Evolutionary conservation across 331 rosid species (phyloP).

Genomic region (Dryas integrifolia): DNA sequence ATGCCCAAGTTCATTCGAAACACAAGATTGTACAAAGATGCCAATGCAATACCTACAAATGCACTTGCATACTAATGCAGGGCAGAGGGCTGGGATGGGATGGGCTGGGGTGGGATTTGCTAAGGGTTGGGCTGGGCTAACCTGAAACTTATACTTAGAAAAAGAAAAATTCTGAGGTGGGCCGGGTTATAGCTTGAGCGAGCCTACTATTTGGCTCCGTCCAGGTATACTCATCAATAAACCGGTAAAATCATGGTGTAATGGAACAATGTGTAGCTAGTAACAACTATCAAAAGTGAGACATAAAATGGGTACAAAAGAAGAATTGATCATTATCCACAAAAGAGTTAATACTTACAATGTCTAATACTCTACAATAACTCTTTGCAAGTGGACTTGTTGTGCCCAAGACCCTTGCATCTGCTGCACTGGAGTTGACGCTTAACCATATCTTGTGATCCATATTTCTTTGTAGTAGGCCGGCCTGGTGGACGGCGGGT

Average conservation of each 20-base stretch:
- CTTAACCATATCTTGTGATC: conserved; percentile 57
- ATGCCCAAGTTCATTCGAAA: neutral
- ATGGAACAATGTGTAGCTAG: neutral
- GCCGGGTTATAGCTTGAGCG: too few species aligned
- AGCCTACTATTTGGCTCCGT: too few species aligned
- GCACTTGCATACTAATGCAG: neutral
- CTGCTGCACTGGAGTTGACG: conserved; percentile 94
- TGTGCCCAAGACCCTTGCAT: conserved; percentile 93
- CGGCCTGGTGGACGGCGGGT: conserved; percentile 93
- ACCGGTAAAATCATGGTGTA: conserved; percentile 1
- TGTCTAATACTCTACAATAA: conserved; percentile 31
- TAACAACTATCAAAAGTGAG: neutral
- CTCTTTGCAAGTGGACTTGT: conserved; percentile 86
- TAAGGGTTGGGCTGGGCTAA: too few species aligned
- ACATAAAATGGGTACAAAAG: neutral
- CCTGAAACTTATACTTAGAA: too few species aligned
- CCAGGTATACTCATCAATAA: neutral
- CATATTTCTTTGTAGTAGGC: conserved; percentile 69
- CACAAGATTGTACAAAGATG: conserved; percentile 4
- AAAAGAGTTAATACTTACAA: conserved; percentile 37
- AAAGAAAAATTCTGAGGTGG: too few species aligned
- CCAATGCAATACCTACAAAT: conserved; percentile 1
- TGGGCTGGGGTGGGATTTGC: too few species aligned
- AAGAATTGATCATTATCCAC: neutral
- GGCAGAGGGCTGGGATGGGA: neutral